Evolutionary conservation across 1,139 yeast genomes (phyloP).

Genomic region (Hyphopichia buzzinii): DNA sequence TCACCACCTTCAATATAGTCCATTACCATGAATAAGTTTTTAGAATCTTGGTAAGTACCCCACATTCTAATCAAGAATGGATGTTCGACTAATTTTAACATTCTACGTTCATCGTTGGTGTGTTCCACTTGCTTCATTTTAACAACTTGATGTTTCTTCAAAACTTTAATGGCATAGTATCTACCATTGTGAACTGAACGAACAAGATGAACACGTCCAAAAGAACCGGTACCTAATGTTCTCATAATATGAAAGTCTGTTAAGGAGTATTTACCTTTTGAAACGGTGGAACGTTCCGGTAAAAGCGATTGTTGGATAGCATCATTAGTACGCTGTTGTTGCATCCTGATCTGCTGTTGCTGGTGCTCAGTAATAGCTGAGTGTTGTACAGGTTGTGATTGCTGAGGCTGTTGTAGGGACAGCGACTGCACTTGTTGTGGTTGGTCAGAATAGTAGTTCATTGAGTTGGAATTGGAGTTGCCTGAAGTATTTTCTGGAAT

Average conservation of each 20-base stretch:
- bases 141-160: constrained; percentile 57
- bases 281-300: constrained; percentile 33
- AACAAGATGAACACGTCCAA: constrained; percentile 62
- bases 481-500: constrained; percentile 13
- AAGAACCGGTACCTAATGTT: constrained; percentile 61
- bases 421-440: constrained; percentile 8
- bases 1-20: constrained; percentile 67
- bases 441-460: constrained; percentile 16
- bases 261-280: constrained; percentile 57
- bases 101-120: constrained; percentile 60
- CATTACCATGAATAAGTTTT: constrained; percentile 59
- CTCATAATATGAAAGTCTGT: constrained; percentile 53
- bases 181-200: constrained; percentile 59
- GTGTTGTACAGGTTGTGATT: constrained; percentile 3
- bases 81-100: constrained; percentile 55
- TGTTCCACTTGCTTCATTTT: constrained; percentile 64
- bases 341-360: constrained; percentile 7
- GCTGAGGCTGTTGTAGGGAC: constrained; percentile 5
- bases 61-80: constrained; percentile 63
- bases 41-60: constrained; percentile 62
- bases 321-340: constrained; percentile 19
- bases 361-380: constrained; percentile 5
- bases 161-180: constrained; percentile 58
- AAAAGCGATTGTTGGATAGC: constrained; percentile 31
- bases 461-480: constrained; percentile 15